These are phyloP conservation scores for Pseudogymnoascus sp. DNA, from an alignment of 2,329 filamentous ascomycete genomes.

Conservation along the genomic window DNA sequence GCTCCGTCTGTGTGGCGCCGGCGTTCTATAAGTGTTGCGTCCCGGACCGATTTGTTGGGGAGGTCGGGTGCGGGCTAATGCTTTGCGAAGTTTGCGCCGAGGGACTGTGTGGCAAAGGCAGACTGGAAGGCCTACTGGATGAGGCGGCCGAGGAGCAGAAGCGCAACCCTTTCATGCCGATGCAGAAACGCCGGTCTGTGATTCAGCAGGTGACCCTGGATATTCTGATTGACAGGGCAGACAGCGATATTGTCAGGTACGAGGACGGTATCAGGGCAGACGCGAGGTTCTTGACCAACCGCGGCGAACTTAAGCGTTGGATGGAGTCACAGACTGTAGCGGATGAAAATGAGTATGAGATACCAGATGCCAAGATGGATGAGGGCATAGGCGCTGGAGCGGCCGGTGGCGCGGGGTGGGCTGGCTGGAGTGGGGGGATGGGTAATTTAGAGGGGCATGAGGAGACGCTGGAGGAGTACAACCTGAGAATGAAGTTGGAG, in stretches of 20 bases:
- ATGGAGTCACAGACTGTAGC: background rate
- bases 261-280: constrained; percentile 17
- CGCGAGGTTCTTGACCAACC: constrained; percentile 15
- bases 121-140: constrained; percentile 8
- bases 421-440: background rate
- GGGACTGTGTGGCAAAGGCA: background rate
- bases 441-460: too few relatives aligned
- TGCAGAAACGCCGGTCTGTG: background rate
- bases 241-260: background rate
- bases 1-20: constrained; percentile 19
- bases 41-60: background rate
- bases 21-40: constrained; percentile 15
- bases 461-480: background rate
- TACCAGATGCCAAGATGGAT: background rate
- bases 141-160: constrained; percentile 8
- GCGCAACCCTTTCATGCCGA: background rate
- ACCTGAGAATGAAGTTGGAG: background rate
- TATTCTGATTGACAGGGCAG: background rate
- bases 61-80: constrained; percentile 18
- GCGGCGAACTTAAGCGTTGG: constrained; percentile 15
- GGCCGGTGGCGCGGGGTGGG: background rate
- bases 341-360: background rate
- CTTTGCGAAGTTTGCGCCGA: constrained; percentile 18
- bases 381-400: background rate
- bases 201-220: background rate